Conservation (phyloP, 2,329 filamentous ascomycete species). For the Paraphoma sp. region DNA sequence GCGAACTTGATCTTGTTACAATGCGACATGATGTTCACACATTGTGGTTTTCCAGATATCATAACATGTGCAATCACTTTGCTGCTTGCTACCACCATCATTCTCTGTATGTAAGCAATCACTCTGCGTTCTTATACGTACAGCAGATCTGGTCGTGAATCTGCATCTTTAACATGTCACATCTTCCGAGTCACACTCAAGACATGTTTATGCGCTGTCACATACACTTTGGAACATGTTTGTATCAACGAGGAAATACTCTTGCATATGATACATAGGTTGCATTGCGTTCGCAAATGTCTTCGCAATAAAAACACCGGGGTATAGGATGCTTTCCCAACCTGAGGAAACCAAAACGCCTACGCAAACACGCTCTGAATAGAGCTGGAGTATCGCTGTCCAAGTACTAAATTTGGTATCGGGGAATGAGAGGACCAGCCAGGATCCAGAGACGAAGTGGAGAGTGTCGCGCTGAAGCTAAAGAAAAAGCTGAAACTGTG, state of each 20-base stretch:
- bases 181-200: no score
- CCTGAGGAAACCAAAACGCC: constrained; percentile 17
- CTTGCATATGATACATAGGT: neutral
- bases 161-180: no score
- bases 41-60: no score
- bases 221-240: neutral
- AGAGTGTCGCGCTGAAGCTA: constrained; percentile 5
- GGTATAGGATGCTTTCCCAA: constrained; percentile 37
- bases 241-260: neutral
- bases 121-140: no score
- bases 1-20: no score
- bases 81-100: no score
- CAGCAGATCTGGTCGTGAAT: no score
- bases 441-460: constrained; percentile 21
- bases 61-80: no score
- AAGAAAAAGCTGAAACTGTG: neutral
- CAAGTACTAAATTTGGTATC: constrained; percentile 21
- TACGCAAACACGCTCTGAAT: neutral
- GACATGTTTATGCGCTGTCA: no score
- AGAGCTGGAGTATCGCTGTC: neutral
- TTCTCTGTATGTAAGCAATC: no score
- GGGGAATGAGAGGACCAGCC: constrained; percentile 17
- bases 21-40: no score
- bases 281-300: neutral
- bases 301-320: constrained; percentile 13